Evolutionary conservation across 2,329 filamentous ascomycete species (phyloP), one percentile per base, ranked within the genome.

Genomic region (Kalaharituber pfeilii): DNA sequence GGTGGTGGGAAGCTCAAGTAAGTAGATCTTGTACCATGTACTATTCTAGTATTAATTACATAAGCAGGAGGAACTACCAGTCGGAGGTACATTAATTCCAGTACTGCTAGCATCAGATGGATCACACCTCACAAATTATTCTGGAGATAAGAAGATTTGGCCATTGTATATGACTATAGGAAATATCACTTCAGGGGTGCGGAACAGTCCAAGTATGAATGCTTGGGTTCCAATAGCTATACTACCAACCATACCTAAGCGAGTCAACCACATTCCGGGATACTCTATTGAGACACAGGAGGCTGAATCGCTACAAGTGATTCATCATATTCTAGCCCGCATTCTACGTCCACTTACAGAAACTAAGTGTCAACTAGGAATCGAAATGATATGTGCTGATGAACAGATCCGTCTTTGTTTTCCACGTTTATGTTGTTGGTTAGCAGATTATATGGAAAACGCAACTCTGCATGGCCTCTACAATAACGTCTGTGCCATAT

Each of bases 61-160:
- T 39, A 39, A 49, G 5, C 22, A 49, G 44, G 5, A 49, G 15
- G 15, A 2, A n/a, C 26, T 50, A 9, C 47, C 47, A 2, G 24
- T 26, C 8, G 47, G 47, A 28, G 25, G 7, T 11, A 50, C 47
- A 5, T 26, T 50, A 3, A 26, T 50, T 28, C 47, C 26, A 13
- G 26, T 50, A 11, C 27, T 50, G 4, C 30, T 50, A 18, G 47
- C 47, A 18, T 50, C 47, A 2, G 54, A 56, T 51, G 29, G 25
- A n/a, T 54, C 52, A 11, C 47, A 54, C 44, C 33, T 33, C 5
- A 54, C 33, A 13, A 56, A 56, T 24, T 56, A 51, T n/a, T 52
- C 55, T 0, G 42, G 30, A 2, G 47, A 54, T 27, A 51, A 51
- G 26, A 56, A 54, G 8, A 24, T 33, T 11, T 54, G 55, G 45